Base-by-base conservation (phyloP, 139 green algal genomes). In the Picochlorum sp. region DNA sequence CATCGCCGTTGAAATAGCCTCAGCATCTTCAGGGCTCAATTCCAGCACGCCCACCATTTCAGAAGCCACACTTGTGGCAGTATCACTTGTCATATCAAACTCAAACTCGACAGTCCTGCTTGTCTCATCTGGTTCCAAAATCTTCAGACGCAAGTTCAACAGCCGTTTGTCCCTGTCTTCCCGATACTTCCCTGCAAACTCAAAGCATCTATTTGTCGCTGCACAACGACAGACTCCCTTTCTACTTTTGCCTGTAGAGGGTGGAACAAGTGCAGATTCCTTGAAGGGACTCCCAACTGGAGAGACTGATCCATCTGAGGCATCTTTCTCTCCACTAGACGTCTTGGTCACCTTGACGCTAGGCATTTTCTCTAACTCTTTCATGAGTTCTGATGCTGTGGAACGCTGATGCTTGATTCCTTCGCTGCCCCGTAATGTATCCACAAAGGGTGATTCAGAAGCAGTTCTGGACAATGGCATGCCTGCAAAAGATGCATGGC, bases 1-100 rank as follows among this genome's bases (percentile, higher is more conserved):
- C 52, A 85, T 84, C 37, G 72, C 68, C 20, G 37, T 23, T 2
- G 76, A 62, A 65, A 84, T 82, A 47, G 73, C 62, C 1, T 49
- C 71, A 10, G 85, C 88, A 61, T 96, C 85, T 13, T 80, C 74
- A 2, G 72, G 72, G 7, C 75, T 84, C 41, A 95, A 15, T 75
- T 72, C 81, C 57, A 98, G 76, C 63, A 97, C 92, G 47, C 90
- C 69, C 65, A 97, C 91, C 92, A 98, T 97, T 74, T 98, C 92
- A 24, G 56, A 71, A 0, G 92, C 91, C 41, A 98, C 90, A 61
- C 70, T 84, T 16, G 87, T 76, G 0, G 87, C 82, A 0, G 86
- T 96, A 75, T 98, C 92, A 28, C 75, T 75, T 0, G 49, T 62
- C 65, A 89, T 66, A 56, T 96, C 85, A 78, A 97, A 98, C 5